Conservation (phyloP, 495 filamentous ascomycete species). For the Extremus antarcticus region DNA sequence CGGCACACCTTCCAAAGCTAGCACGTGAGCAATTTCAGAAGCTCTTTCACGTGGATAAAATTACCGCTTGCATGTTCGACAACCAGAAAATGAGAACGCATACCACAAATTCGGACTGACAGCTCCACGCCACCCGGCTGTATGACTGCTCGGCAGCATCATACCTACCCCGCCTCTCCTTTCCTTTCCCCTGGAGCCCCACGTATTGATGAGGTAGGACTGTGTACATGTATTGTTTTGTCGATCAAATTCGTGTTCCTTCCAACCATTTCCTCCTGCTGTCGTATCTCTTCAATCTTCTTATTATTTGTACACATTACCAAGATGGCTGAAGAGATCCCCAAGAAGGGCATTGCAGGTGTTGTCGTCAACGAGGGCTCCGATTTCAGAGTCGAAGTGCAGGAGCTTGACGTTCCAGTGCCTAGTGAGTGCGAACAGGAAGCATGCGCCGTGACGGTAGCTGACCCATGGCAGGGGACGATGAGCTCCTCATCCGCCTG, state of each 20-base stretch:
- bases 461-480: constrained; percentile 14
- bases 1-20: no score
- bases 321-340: constrained; percentile 31
- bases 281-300: not conserved
- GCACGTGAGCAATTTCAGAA: no score
- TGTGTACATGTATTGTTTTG: not conserved
- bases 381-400: constrained; percentile 41
- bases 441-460: not conserved
- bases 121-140: no score
- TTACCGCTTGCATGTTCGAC: no score
- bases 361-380: constrained; percentile 46
- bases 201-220: not conserved
- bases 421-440: constrained; percentile 30
- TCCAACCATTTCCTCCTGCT: not conserved
- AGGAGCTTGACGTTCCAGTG: constrained; percentile 42
- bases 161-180: not conserved
- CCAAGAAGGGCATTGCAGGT: constrained; percentile 43
- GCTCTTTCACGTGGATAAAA: no score
- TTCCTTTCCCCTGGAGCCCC: not conserved
- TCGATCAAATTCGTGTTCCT: not conserved
- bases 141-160: not conserved
- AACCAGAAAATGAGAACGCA: no score
- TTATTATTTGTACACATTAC: not conserved
- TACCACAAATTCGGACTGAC: no score
- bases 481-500: constrained; percentile 33